phyloP scores from a whole-genome alignment of 257 asterid genomes.

The Asclepias syriaca region DNA sequence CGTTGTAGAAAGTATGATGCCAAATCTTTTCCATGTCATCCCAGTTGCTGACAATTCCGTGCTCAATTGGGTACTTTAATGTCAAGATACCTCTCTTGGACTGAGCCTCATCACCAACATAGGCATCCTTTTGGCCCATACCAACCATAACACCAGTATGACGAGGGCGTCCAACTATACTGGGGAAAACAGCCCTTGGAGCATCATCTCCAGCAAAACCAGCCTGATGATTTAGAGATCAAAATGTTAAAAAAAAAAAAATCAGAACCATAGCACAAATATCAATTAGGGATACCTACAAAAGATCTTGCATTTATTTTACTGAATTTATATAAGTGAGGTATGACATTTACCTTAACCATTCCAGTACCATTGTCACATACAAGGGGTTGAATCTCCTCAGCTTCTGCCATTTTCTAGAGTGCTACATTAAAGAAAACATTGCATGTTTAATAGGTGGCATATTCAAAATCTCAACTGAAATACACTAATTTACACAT shows the following conservation, averaged over 20 bases:
- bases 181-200: conserved; percentile 32
- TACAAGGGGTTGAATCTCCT: conserved; percentile 48
- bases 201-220: conserved; percentile 40
- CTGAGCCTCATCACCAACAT: conserved; percentile 40
- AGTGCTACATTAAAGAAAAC: background rate
- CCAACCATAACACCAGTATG: conserved; percentile 45
- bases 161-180: conserved; percentile 35
- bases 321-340: background rate
- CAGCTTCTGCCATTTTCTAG: conserved; percentile 36
- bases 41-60: conserved; percentile 20
- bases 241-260: background rate
- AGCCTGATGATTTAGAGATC: conserved; percentile 21
- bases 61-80: conserved; percentile 17
- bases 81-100: conserved; percentile 66
- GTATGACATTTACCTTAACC: conserved; percentile 32
- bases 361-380: conserved; percentile 53
- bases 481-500: background rate
- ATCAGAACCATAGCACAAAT: background rate
- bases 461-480: background rate
- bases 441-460: background rate
- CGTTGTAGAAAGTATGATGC: conserved; percentile 21
- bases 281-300: background rate
- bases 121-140: conserved; percentile 62
- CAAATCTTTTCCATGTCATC: conserved; percentile 19
- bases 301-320: background rate